Evolutionary conservation across 176 grass and related monocot genomes (phyloP).

Genomic region (Avena eriantha): DNA sequence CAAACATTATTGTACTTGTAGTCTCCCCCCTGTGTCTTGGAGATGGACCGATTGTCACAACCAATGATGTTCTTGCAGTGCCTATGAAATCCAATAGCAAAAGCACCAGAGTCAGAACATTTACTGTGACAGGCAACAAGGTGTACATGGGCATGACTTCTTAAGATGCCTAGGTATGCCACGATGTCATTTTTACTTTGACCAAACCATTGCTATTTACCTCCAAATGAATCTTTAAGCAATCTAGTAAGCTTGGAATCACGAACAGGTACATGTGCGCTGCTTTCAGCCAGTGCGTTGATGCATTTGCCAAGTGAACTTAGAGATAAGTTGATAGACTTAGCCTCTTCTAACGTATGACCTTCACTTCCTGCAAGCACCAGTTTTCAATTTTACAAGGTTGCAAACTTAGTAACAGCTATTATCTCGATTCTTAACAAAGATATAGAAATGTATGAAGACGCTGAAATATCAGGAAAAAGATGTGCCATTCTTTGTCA

Average conservation of each 20-base stretch:
- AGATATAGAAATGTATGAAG: slow-evolving; percentile 7
- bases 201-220: slow-evolving; percentile 43
- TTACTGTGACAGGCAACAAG: slow-evolving; percentile 18
- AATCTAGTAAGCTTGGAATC: slow-evolving; percentile 99
- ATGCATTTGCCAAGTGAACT: slow-evolving; percentile 98
- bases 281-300: slow-evolving; percentile 98
- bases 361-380: slow-evolving; percentile 89
- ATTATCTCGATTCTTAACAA: neutral
- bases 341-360: slow-evolving; percentile 98
- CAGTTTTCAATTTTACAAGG: slow-evolving; percentile 27
- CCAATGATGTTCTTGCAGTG: slow-evolving; percentile 95
- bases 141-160: neutral
- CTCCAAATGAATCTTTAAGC: slow-evolving; percentile 99
- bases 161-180: slow-evolving; percentile 3
- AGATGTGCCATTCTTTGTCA: neutral
- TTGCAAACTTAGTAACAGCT: slow-evolving; percentile 13
- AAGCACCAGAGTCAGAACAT: slow-evolving; percentile 39
- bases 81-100: slow-evolving; percentile 68
- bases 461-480: slow-evolving; percentile 6
- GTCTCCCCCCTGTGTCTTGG: slow-evolving; percentile 97
- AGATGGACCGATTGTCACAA: slow-evolving; percentile 98
- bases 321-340: slow-evolving; percentile 97
- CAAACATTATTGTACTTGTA: slow-evolving; percentile 99
- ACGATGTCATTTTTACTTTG: neutral
- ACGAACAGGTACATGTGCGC: slow-evolving; percentile 91